Conservation (phyloP, 306 rosid genomes). For the Geum urbanum region DNA sequence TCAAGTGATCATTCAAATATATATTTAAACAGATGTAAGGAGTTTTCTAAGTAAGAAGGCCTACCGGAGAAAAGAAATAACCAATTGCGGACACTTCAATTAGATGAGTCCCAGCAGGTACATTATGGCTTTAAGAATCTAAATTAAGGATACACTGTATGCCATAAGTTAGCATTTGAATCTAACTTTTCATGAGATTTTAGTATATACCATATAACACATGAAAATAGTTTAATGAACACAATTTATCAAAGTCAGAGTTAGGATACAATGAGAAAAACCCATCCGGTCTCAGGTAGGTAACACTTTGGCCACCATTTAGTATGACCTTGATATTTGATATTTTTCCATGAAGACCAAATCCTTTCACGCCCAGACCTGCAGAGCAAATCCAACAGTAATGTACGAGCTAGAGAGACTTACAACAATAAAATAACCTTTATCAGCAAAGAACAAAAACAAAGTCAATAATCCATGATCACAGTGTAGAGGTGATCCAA, state of each 20-base stretch:
- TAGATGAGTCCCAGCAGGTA: constrained; percentile 94
- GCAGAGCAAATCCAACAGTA: constrained; percentile 26
- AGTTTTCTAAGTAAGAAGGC: constrained; percentile 24
- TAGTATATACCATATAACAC: not conserved
- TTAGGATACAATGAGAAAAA: constrained; percentile 95
- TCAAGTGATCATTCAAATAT: not conserved
- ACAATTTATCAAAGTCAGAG: constrained; percentile 18
- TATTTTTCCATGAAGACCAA: constrained; percentile 58
- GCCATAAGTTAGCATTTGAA: constrained; percentile 11
- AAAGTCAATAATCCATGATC: not conserved
- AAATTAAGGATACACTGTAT: constrained; percentile 45
- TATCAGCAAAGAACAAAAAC: not conserved
- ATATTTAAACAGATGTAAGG: not conserved
- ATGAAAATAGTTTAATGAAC: constrained; percentile 8
- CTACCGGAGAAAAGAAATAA: constrained; percentile 85
- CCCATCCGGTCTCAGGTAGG: constrained; percentile 91
- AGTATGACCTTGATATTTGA: constrained; percentile 88
- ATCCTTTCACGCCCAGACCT: constrained; percentile 62
- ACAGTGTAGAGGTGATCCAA: not conserved
- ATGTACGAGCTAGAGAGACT: not conserved
- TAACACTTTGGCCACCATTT: constrained; percentile 87
- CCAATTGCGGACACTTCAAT: constrained; percentile 90
- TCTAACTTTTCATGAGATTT: no score
- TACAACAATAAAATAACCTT: not conserved
- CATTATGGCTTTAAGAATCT: constrained; percentile 67